Base-by-base conservation (phyloP, 2,329 filamentous ascomycete genomes). In the Didymella glomerata region DNA sequence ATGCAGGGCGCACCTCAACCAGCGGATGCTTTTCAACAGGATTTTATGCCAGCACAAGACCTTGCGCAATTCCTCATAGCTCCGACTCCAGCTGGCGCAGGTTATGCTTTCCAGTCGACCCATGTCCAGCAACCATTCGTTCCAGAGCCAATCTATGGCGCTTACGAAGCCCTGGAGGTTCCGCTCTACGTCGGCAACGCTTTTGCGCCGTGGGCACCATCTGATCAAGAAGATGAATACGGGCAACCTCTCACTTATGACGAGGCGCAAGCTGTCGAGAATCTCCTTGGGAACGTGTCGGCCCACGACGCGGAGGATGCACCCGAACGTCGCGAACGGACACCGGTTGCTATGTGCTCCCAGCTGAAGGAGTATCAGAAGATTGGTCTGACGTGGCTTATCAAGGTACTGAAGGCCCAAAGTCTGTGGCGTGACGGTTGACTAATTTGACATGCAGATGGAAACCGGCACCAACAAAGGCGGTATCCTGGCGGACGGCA, bases 311-410 rank as follows among this genome's bases (percentile, higher is more conserved):
- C 80, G 9, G 72, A 75, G 38, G 78, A 80, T 16, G 68, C 79
- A 41, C 77, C 76, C 1, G 83, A 88, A 54, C 82, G 88, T 50
- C 84, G 89, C 16, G 86, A 90, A 57, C 85, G 85, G 24, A 92
- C 90, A 0, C 92, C 92, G 0, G 83, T 84, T 41, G 88, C 84
- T 1, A 84, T 97, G 70, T 86, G 82, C 58, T 87, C 86, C 57
- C 80, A 84, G 0, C 81, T 97, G 9, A 92, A 95, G 79, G 86
- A 89, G 45, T 93, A 97, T 69, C 93, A 97, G 72, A 88, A 91
- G 67, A 80, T 94, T 18, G 91, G 90, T 3, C 75, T 94, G 36
- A 84, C 86, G 1, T 95, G 91, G 91, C 85, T 95, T 79, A 87
- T 87, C 68, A 84, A 85, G 55, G 55, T 58, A 53, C n/a, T 18